Evolutionary conservation across 2,329 filamentous ascomycete genomes (phyloP).

Genomic region (Lizonia empirigonia): DNA sequence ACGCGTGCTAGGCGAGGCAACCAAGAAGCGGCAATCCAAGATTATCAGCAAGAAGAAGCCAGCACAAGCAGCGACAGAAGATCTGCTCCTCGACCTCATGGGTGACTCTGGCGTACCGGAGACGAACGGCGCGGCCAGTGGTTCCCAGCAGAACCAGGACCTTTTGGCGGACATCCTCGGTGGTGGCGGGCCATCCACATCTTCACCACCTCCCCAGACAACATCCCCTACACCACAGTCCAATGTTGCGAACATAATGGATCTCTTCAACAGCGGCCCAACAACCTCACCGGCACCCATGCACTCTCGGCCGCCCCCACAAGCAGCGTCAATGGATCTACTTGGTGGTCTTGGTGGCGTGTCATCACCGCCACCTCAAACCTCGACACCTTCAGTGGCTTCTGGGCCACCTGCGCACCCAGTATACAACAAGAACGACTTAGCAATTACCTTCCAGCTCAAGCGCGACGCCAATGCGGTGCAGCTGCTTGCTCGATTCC

Average conservation of each 20-base stretch:
- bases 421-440: conserved; percentile 85
- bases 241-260: conserved; percentile 75
- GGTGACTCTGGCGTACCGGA: conserved; percentile 70
- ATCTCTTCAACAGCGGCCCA: conserved; percentile 70
- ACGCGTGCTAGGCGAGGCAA: conserved; percentile 81
- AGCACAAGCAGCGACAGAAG: conserved; percentile 85
- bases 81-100: conserved; percentile 91
- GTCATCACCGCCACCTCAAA: conserved; percentile 56
- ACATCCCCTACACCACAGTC: conserved; percentile 44
- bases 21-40: conserved; percentile 58
- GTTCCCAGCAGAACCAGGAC: conserved; percentile 74
- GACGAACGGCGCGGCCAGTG: conserved; percentile 60
- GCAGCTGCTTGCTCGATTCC: conserved; percentile 83
- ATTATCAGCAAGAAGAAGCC: conserved; percentile 68
- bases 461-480: conserved; percentile 82
- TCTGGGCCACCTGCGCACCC: conserved; percentile 61
- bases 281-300: conserved; percentile 46
- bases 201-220: conserved; percentile 54
- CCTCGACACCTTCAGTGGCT: conserved; percentile 44
- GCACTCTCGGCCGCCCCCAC: conserved; percentile 48
- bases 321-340: conserved; percentile 48
- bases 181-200: conserved; percentile 60
- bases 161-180: conserved; percentile 91
- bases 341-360: conserved; percentile 53
- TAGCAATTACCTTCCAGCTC: conserved; percentile 79